A percentile compares a stretch with the other conserved stretches of the same genome.
Conservation (phyloP, 805 yeast species). For the Komagataella kurtzmanii region DNA sequence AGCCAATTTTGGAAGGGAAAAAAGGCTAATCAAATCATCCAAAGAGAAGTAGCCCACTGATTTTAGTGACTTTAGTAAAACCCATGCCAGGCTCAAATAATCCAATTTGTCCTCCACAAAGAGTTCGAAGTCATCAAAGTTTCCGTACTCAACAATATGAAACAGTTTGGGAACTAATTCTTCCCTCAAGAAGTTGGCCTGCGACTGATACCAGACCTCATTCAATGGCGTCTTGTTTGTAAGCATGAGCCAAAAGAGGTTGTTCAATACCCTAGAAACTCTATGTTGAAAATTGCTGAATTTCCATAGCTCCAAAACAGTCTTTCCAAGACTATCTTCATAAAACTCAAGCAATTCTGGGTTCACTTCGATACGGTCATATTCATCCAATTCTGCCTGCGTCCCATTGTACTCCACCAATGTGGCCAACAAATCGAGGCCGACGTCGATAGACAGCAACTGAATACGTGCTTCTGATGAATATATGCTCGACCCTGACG, state of each 20-base stretch:
- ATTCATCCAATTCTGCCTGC: slow-evolving; percentile 3
- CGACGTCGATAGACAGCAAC: slow-evolving; percentile 52
- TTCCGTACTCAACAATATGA: slow-evolving; percentile 17
- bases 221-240: slow-evolving; percentile 7
- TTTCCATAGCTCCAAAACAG: slow-evolving; percentile 25
- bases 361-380: slow-evolving; percentile 6
- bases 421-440: slow-evolving; percentile 68
- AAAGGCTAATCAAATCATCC: background rate
- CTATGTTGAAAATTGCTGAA: slow-evolving; percentile 23
- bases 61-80: slow-evolving; percentile 7
- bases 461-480: slow-evolving; percentile 28
- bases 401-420: slow-evolving; percentile 40
- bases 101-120: slow-evolving; percentile 14
- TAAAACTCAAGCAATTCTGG: slow-evolving; percentile 11
- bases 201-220: slow-evolving; percentile 5
- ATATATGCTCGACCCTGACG: background rate
- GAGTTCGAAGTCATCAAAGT: slow-evolving; percentile 1
- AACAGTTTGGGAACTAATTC: slow-evolving; percentile 23
- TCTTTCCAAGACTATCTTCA: slow-evolving; percentile 7
- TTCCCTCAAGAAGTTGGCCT: slow-evolving; percentile 18
- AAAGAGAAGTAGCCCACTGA: background rate
- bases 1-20: background rate
- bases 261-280: slow-evolving; percentile 51
- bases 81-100: slow-evolving; percentile 24
- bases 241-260: slow-evolving; percentile 45